These are phyloP conservation scores for Trichoderma oligosporum DNA, from an alignment of 2,329 filamentous ascomycete genomes.

Conservation along the genomic window DNA sequence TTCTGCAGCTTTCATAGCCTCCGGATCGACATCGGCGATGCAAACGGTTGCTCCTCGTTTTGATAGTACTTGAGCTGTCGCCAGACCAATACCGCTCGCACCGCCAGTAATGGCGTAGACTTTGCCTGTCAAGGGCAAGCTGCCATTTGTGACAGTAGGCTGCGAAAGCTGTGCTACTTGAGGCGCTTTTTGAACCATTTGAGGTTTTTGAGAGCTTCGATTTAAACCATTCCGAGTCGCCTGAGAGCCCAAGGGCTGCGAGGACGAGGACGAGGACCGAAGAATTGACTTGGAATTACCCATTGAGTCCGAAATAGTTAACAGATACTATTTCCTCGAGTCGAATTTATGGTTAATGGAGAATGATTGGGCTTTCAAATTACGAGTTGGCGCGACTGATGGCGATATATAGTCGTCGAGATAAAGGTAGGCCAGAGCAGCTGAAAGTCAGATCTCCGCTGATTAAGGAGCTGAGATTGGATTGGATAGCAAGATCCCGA, in stretches of 20 bases:
- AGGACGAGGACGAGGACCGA: constrained; percentile 8
- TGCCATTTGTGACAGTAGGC: background rate
- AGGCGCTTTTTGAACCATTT: constrained; percentile 9
- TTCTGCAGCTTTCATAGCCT: constrained; percentile 31
- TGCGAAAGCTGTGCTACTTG: background rate
- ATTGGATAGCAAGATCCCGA: constrained; percentile 1
- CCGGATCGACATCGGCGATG: constrained; percentile 36
- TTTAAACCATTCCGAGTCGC: background rate
- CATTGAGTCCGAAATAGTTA: background rate
- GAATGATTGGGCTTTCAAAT: background rate
- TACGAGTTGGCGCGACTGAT: background rate
- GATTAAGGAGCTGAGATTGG: constrained; percentile 8
- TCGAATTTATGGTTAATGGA: background rate
- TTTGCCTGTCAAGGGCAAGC: constrained; percentile 21
- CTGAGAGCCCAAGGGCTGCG: constrained; percentile 7
- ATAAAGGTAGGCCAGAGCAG: background rate
- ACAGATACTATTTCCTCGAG: too few relatives aligned
- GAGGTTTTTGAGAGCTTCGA: background rate
- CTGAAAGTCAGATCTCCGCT: background rate
- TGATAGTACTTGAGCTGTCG: constrained; percentile 38
- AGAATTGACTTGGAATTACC: constrained; percentile 6
- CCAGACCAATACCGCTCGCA: constrained; percentile 40
- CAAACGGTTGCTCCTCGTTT: constrained; percentile 36
- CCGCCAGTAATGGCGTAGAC: constrained; percentile 34
- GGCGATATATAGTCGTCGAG: constrained; percentile 15